Conservation (phyloP, 495 filamentous ascomycete species). For the Aspergillus bridgeri region DNA sequence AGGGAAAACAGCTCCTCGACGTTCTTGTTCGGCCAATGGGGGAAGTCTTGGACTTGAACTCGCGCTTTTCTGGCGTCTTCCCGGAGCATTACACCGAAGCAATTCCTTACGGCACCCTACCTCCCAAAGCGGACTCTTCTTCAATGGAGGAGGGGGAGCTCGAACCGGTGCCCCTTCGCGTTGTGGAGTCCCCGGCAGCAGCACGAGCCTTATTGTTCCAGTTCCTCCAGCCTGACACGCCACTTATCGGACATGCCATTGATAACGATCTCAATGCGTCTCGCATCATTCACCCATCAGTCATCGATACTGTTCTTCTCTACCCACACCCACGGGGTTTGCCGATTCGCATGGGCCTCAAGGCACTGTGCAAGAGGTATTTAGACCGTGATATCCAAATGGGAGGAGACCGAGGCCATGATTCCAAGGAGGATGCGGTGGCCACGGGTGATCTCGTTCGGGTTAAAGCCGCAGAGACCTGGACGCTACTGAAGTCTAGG, state of each 20-base stretch:
- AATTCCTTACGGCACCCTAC: constrained; percentile 47
- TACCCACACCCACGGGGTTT: constrained; percentile 74
- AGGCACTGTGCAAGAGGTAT: constrained; percentile 57
- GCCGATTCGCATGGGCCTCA: constrained; percentile 72
- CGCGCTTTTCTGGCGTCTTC: constrained; percentile 80
- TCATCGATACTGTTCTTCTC: constrained; percentile 84
- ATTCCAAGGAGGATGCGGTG: constrained; percentile 82
- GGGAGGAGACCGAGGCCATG: constrained; percentile 69
- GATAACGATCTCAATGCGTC: constrained; percentile 89
- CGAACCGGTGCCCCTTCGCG: constrained; percentile 46
- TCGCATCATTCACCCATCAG: constrained; percentile 75
- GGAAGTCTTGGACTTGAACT: constrained; percentile 84
- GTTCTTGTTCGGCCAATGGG: constrained; percentile 82
- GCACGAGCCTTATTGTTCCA: constrained; percentile 73
- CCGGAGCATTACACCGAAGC: constrained; percentile 71
- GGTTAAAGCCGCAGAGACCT: constrained; percentile 59
- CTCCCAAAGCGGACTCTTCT: constrained; percentile 12
- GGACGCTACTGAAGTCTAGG: constrained; percentile 56
- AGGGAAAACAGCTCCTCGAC: constrained; percentile 70
- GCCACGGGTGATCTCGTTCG: constrained; percentile 84
- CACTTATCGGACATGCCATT: constrained; percentile 86
- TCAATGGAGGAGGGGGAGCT: constrained; percentile 15
- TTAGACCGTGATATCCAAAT: constrained; percentile 76
- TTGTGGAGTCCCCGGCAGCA: constrained; percentile 64
- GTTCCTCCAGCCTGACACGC: constrained; percentile 67